Percentiles rank a stretch among this genome's conserved stretches.
These are phyloP conservation scores for Chrysopogon serrulatus DNA, from an alignment of 176 grass and related monocot species.

Conservation along the genomic window DNA sequence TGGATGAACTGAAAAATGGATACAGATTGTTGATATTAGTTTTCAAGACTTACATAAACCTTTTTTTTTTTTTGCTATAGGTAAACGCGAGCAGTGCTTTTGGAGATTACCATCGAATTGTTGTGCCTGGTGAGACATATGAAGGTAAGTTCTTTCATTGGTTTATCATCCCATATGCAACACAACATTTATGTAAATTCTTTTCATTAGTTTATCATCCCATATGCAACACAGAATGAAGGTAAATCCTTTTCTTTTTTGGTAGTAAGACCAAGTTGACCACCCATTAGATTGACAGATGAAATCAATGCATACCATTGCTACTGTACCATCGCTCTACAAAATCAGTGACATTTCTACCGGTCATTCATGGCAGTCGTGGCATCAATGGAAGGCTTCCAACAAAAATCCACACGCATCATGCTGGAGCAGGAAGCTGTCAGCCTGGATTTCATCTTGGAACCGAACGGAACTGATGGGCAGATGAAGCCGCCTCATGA, in stretches of 20 bases:
- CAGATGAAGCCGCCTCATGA: background rate
- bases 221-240: background rate
- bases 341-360: background rate
- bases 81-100: conserved; percentile 49
- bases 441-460: conserved; percentile 84
- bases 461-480: conserved; percentile 7
- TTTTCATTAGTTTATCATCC: background rate
- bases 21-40: background rate
- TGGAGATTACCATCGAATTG: conserved; percentile 87
- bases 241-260: background rate
- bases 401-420: conserved; percentile 55
- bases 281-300: background rate
- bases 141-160: conserved; percentile 49
- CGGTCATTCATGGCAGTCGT: conserved; percentile 34
- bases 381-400: conserved; percentile 68
- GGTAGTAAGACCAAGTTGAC: background rate
- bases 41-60: background rate
- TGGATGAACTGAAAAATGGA: background rate
- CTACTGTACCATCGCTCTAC: background rate
- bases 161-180: background rate
- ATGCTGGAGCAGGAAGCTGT: conserved; percentile 36
- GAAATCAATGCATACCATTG: background rate
- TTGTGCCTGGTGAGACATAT: conserved; percentile 63
- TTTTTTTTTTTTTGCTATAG: conserved; percentile 29
- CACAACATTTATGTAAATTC: conserved; percentile 21